Base-by-base conservation (phyloP, 2,329 filamentous ascomycete genomes). In the Bimuria novae-zelandiae region DNA sequence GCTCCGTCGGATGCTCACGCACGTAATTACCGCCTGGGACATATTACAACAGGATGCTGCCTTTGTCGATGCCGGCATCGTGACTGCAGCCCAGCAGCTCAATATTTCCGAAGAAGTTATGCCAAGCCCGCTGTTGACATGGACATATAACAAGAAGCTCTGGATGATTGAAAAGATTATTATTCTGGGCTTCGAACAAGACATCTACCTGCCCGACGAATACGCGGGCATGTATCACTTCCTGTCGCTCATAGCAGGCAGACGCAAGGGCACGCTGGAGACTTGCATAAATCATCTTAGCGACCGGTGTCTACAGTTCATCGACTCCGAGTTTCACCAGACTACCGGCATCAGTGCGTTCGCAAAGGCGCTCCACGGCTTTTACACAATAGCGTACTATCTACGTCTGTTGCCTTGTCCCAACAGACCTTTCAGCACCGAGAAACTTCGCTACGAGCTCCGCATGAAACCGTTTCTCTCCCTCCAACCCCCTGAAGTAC, bases 91-190 rank as follows among this genome's bases (percentile, higher is more conserved):
- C 44, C 76, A 55, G 1, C 56, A 65, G 3, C 54, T 72, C 2
- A 51, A 49, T 10, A 35, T 69, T 16, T 12, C 30, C 0, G 55
- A 76, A 2, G 82, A 87, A 39, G 77, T 81, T 35, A 81, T 84
- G 0, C 87, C 84, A 0, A 88, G 89, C 47, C 87, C 91, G 0
- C 80, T 97, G 0, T 91, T 89, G 1, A 92, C 89, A 3, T 99
- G 94, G 94, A 84, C 87, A 0, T 95, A 93, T 64, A 83, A 92
- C 54, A 90, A 96, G 74, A 97, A 97, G 73, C 81, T 97, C n/a
- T 84, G 84, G 25, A 85, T 93, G 65, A 90, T 97, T 82, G 88
- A 93, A 69, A 89, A 87, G 79, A 88, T 95, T 40, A 82, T 97
- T 14, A 89, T 97, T 68, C 84, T 97, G 27, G 94, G 95, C 11